phyloP scores from a whole-genome alignment of 352 stramenopile genomes.

The Phytopythium helicoides region DNA sequence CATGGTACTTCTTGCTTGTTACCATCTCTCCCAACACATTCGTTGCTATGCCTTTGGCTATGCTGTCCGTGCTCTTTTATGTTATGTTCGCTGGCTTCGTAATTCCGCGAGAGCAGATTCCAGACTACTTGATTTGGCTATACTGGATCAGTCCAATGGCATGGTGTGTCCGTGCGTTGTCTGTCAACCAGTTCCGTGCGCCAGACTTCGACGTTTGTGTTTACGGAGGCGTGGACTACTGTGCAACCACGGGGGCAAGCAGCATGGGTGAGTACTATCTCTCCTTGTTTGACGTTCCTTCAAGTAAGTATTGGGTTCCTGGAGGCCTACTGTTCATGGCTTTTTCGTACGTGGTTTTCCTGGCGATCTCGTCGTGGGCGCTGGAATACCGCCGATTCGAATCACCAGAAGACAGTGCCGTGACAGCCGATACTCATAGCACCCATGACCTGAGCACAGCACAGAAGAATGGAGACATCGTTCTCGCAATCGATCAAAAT shows the following conservation, averaged over 20 bases:
- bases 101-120: conserved; percentile 46
- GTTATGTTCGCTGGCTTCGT: conserved; percentile 52
- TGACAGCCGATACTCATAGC: conserved; percentile 2
- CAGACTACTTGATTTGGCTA: conserved; percentile 37
- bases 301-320: conserved; percentile 27
- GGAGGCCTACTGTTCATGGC: conserved; percentile 35
- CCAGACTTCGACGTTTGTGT: conserved; percentile 29
- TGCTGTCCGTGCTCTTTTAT: conserved; percentile 43
- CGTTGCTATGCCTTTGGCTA: conserved; percentile 39
- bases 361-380: conserved; percentile 20
- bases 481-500: background rate
- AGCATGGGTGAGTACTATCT: conserved; percentile 43
- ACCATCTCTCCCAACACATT: conserved; percentile 32
- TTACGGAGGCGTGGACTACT: conserved; percentile 34
- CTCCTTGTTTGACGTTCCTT: conserved; percentile 31
- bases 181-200: conserved; percentile 40
- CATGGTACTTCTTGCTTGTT: conserved; percentile 48
- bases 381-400: conserved; percentile 33
- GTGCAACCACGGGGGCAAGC: conserved; percentile 9
- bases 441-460: background rate
- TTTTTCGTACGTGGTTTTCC: conserved; percentile 32
- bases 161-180: conserved; percentile 23
- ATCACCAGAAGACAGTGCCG: conserved; percentile 12
- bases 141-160: conserved; percentile 46
- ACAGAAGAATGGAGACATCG: background rate